Conservation (phyloP, 2,329 filamentous ascomycete genomes). For the Purpureocillium lavendulum region DNA sequence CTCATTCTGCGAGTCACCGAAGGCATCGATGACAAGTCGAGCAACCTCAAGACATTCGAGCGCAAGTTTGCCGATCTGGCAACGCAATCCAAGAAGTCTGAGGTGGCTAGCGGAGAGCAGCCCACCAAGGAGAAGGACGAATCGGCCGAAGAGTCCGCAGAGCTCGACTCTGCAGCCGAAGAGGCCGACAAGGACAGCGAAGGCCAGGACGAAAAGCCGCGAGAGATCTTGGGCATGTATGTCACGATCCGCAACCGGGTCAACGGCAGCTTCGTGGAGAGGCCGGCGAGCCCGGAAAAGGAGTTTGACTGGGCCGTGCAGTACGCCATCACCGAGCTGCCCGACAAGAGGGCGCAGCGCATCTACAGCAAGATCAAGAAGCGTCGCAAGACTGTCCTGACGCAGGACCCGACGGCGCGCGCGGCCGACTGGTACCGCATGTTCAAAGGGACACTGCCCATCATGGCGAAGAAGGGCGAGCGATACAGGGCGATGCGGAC, state of each 20-base stretch:
- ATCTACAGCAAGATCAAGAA: constrained; percentile 50
- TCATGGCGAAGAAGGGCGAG: constrained; percentile 44
- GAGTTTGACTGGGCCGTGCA: constrained; percentile 61
- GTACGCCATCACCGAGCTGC: constrained; percentile 64
- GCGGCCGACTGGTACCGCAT: constrained; percentile 36
- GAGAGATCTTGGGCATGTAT: constrained; percentile 57
- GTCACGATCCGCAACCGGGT: constrained; percentile 66
- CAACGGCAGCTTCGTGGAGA: constrained; percentile 53
- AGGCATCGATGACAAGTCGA: constrained; percentile 30
- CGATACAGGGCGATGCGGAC: constrained; percentile 48
- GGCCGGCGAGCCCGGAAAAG: constrained; percentile 41
- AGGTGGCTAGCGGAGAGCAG: neutral
- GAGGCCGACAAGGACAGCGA: constrained; percentile 2
- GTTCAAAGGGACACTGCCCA: constrained; percentile 32
- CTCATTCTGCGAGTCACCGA: constrained; percentile 44
- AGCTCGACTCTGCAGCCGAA: neutral
- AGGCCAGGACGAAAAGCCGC: constrained; percentile 2
- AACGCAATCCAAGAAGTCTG: constrained; percentile 21
- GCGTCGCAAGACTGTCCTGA: constrained; percentile 43
- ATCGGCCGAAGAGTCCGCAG: neutral
- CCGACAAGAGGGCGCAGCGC: constrained; percentile 28
- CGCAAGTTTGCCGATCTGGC: constrained; percentile 41
- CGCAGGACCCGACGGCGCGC: constrained; percentile 30
- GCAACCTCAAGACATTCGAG: constrained; percentile 40
- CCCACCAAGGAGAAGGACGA: neutral